These are phyloP conservation scores for Cladophialophora carrionii DNA, from an alignment of 2,329 filamentous ascomycete genomes.

Conservation along the genomic window DNA sequence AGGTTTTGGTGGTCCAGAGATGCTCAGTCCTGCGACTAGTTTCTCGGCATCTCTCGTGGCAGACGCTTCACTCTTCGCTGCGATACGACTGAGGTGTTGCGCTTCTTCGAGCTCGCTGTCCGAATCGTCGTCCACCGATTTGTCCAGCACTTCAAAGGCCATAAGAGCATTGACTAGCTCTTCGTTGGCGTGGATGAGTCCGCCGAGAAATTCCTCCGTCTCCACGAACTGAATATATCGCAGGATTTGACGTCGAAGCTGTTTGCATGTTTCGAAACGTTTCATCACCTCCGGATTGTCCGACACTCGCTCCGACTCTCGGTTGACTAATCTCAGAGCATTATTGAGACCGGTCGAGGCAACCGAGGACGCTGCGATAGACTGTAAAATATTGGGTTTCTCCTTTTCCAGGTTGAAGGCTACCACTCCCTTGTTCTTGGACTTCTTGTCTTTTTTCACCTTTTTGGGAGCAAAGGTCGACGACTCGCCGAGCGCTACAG, in stretches of 20 bases:
- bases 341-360: conserved; percentile 91
- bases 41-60: conserved; percentile 43
- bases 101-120: conserved; percentile 64
- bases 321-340: conserved; percentile 83
- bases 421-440: conserved; percentile 58
- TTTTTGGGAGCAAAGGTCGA: conserved; percentile 36
- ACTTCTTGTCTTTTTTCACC: conserved; percentile 49
- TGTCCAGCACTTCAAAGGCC: conserved; percentile 90
- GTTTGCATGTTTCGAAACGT: conserved; percentile 84
- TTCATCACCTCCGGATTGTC: conserved; percentile 75
- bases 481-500: conserved; percentile 33
- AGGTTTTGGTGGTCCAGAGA: conserved; percentile 55
- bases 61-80: conserved; percentile 34
- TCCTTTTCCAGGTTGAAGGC: conserved; percentile 82
- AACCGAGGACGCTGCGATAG: conserved; percentile 87
- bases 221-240: conserved; percentile 93
- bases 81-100: conserved; percentile 45
- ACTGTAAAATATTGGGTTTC: conserved; percentile 80
- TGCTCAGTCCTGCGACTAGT: conserved; percentile 51
- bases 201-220: conserved; percentile 87
- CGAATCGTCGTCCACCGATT: conserved; percentile 62
- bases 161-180: conserved; percentile 92
- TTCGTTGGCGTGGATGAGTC: conserved; percentile 90
- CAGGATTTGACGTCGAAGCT: conserved; percentile 78
- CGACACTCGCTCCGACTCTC: conserved; percentile 83